Conservation (phyloP, 2,329 filamentous ascomycete species). For the Hypoxylon sp. region DNA sequence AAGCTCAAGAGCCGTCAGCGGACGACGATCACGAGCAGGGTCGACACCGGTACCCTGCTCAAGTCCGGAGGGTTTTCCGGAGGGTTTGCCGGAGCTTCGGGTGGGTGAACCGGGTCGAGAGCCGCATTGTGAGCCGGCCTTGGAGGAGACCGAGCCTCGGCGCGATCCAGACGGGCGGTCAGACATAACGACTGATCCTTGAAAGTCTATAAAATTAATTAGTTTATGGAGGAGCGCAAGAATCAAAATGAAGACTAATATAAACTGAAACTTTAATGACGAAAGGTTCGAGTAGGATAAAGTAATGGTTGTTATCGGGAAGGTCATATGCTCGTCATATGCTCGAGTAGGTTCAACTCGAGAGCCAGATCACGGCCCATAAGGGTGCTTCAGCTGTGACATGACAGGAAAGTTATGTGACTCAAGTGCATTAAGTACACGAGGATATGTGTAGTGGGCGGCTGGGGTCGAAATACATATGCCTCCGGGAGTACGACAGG, state of each 20-base stretch:
- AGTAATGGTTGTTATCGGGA: background rate
- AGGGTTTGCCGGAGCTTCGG: slow-evolving; percentile 20
- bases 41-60: slow-evolving; percentile 36
- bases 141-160: slow-evolving; percentile 9
- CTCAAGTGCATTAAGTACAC: background rate
- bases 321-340: background rate
- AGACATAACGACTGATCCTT: slow-evolving; percentile 31
- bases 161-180: slow-evolving; percentile 21
- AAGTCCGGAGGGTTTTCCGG: slow-evolving; percentile 22
- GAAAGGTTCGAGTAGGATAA: background rate
- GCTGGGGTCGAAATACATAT: background rate
- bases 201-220: slow-evolving; percentile 5
- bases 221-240: background rate
- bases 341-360: background rate
- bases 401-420: background rate
- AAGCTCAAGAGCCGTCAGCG: slow-evolving; percentile 51
- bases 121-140: slow-evolving; percentile 26
- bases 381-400: background rate
- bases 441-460: background rate
- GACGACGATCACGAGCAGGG: slow-evolving; percentile 46
- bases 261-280: background rate
- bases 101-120: slow-evolving; percentile 38
- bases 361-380: background rate
- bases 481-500: background rate
- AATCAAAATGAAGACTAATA: background rate